phyloP scores from a whole-genome alignment of 164 flowering plant species.

The Stephania yunnanensis region DNA sequence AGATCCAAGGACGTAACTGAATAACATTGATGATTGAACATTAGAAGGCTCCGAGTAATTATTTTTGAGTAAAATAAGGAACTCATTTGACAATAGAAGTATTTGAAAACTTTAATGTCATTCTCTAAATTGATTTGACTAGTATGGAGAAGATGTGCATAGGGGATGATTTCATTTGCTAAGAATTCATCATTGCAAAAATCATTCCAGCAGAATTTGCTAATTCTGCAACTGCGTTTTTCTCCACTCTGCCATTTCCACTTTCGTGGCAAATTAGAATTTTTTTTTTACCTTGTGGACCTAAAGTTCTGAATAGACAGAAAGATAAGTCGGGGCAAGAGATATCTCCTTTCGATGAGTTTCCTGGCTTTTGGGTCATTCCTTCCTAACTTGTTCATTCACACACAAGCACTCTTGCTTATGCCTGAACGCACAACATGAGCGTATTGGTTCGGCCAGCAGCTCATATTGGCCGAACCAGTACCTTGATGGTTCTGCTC shows the following conservation, averaged over 20 bases:
- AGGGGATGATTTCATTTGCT: slow-evolving; percentile 37
- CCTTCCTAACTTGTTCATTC: too few species aligned
- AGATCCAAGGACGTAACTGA: not conserved
- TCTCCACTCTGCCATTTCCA: slow-evolving; percentile 29
- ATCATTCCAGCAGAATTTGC: slow-evolving; percentile 64
- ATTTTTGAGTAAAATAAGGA: not conserved
- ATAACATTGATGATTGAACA: too few species aligned
- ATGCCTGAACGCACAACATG: too few species aligned
- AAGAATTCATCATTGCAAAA: slow-evolving; percentile 27
- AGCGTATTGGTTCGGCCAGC: too few species aligned
- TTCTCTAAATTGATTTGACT: slow-evolving; percentile 33
- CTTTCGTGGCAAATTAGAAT: slow-evolving; percentile 57
- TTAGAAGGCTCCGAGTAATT: not conserved
- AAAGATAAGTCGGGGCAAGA: too few species aligned
- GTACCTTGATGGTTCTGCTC: too few species aligned
- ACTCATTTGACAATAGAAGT: slow-evolving; percentile 41
- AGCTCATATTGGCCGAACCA: too few species aligned
- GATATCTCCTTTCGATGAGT: too few species aligned
- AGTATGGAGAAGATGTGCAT: slow-evolving; percentile 50
- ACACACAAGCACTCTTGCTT: too few species aligned
- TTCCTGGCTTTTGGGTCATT: too few species aligned
- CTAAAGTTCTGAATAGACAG: too few species aligned
- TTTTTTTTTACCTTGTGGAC: slow-evolving; percentile 40
- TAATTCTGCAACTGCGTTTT: slow-evolving; percentile 25
- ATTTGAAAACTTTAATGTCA: slow-evolving; percentile 31